Percentiles rank a stretch among this genome's conserved stretches.
Conservation (phyloP, 768 basidiomycete species). For the Suillus hirtellus region DNA sequence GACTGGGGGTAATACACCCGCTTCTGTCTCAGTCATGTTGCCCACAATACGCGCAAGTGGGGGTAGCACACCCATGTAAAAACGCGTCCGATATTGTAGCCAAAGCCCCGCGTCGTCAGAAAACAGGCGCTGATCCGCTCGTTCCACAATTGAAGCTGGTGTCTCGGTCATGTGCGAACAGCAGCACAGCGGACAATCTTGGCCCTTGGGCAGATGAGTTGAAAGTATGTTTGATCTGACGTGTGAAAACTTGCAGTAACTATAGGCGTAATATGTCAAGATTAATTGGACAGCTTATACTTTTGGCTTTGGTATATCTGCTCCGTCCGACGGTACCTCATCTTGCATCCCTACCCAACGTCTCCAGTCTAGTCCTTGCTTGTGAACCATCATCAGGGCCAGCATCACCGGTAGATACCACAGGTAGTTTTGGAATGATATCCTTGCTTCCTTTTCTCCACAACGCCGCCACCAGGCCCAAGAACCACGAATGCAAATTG, state of each 20-base stretch:
- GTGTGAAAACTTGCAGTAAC: background rate
- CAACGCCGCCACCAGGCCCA: conserved; percentile 73
- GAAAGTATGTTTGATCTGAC: background rate
- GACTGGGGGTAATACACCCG: background rate
- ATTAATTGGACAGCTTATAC: background rate
- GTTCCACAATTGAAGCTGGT: background rate
- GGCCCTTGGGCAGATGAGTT: background rate
- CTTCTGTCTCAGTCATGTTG: background rate
- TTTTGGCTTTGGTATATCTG: background rate
- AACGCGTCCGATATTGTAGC: background rate
- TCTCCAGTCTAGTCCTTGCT: conserved; percentile 80
- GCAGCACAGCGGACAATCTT: background rate
- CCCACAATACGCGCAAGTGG: background rate
- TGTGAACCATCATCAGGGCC: conserved; percentile 94
- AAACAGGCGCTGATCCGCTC: background rate
- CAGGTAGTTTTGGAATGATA: conserved; percentile 76
- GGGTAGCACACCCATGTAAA: background rate
- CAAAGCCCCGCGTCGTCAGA: background rate
- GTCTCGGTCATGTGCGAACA: background rate
- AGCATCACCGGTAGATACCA: conserved; percentile 91
- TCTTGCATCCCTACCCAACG: conserved; percentile 49
- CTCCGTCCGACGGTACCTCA: background rate
- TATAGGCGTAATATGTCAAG: background rate
- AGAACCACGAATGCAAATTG: conserved; percentile 64
- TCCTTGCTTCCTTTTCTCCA: conserved; percentile 76